Evolutionary conservation across 2,329 filamentous ascomycete species (phyloP).

Genomic region (Cercospora sojina): DNA sequence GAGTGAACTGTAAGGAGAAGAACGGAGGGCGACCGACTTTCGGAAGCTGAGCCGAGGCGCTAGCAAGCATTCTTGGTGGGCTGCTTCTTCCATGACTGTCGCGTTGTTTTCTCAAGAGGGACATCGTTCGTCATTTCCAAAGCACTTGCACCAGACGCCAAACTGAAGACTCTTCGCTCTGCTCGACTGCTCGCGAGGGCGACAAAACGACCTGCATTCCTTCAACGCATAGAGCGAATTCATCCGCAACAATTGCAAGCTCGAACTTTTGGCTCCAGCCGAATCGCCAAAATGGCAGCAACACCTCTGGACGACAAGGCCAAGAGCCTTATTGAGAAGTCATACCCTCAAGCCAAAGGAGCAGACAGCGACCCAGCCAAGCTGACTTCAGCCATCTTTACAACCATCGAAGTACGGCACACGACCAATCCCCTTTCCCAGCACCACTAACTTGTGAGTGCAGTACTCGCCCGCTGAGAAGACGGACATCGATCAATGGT

Average conservation of each 20-base stretch:
- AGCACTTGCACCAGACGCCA: conserved; percentile 17
- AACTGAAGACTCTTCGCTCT: conserved; percentile 30
- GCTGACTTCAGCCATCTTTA: conserved; percentile 38
- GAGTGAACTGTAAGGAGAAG: too few relatives aligned
- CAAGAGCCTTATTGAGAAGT: conserved; percentile 36
- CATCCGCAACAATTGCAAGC: neutral
- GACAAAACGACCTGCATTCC: neutral
- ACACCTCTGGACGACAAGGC: conserved; percentile 36
- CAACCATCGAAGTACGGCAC: conserved; percentile 34
- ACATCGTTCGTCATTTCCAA: neutral
- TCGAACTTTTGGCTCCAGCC: conserved; percentile 1
- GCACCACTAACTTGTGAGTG: neutral
- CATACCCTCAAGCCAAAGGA: conserved; percentile 37
- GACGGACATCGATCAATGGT: conserved; percentile 86
- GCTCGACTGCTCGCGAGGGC: conserved; percentile 29
- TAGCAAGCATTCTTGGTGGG: neutral
- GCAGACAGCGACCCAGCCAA: conserved; percentile 37
- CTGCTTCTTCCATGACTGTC: neutral
- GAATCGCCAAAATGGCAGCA: conserved; percentile 33
- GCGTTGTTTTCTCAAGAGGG: neutral
- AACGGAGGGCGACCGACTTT: neutral
- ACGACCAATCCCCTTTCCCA: neutral
- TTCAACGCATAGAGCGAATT: neutral
- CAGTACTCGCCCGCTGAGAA: conserved; percentile 77
- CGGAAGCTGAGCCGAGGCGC: conserved; percentile 1